phyloP scores from a whole-genome alignment of 2,329 filamentous ascomycete species.

The Aspergillus candidus region DNA sequence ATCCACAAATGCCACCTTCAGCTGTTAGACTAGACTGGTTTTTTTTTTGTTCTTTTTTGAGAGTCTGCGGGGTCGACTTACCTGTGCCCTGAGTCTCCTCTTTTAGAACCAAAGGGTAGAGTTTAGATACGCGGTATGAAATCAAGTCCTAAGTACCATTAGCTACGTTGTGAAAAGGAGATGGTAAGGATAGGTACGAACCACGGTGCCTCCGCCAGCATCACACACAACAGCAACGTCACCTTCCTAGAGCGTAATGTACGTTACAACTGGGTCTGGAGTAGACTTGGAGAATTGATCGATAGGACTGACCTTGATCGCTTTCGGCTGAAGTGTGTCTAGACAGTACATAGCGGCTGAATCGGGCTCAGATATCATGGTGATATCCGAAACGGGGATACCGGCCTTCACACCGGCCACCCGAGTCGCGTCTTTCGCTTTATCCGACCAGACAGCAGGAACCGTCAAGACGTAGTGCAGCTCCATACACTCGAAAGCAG shows the following conservation, averaged over 20 bases:
- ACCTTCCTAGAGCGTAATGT: slow-evolving; percentile 11
- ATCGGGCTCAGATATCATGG: slow-evolving; percentile 22
- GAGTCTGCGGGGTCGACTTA: background rate
- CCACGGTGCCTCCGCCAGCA: slow-evolving; percentile 34
- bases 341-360: slow-evolving; percentile 31
- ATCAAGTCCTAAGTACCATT: slow-evolving; percentile 23
- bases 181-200: slow-evolving; percentile 7
- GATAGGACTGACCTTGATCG: slow-evolving; percentile 14
- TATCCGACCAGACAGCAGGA: slow-evolving; percentile 32
- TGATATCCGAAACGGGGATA: slow-evolving; percentile 9
- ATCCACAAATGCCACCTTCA: slow-evolving; percentile 26
- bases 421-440: slow-evolving; percentile 25
- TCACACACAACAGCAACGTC: slow-evolving; percentile 34
- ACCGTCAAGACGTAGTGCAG: slow-evolving; percentile 25
- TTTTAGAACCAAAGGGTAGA: slow-evolving; percentile 18
- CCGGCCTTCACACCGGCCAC: slow-evolving; percentile 15
- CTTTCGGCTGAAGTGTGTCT: slow-evolving; percentile 19
- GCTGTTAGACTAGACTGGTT: background rate
- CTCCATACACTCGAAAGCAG: slow-evolving; percentile 13
- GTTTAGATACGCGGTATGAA: slow-evolving; percentile 22
- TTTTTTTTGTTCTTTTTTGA: too few species aligned
- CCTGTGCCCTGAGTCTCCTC: slow-evolving; percentile 24
- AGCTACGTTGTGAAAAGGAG: background rate
- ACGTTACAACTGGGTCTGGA: background rate
- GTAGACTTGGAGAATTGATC: background rate